Base-by-base conservation (phyloP, 345 rosid species). In the Raphanus raphanistrum region DNA sequence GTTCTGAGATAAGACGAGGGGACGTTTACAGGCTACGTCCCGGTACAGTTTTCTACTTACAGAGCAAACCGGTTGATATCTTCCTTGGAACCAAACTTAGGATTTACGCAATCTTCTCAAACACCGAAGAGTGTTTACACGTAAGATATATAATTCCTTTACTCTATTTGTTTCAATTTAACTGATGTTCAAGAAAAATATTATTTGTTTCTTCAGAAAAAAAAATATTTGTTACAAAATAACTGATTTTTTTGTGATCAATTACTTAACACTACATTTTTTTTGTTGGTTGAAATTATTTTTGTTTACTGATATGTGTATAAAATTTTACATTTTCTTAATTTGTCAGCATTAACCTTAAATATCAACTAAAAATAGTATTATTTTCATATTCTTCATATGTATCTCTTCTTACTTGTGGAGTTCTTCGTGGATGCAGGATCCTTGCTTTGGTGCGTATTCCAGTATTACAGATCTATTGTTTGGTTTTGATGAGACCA, bases 1-100 rank as follows among this genome's bases (percentile, higher is more conserved):
- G 78, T 17, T 29, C 86, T 17, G 68, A 85, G 55, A 62, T 95
- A 21, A 75, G 72, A 79, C 71, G 80, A 76, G 98, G 99, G 35
- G 99, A 92, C 69, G 72, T 91, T 0, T 88, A 75, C 50, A 85
- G 92, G 84, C 72, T 95, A 79, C 80, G 76, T 35, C 79, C 90
- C 3, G 99, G 98, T 74, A 76, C 91, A 4, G 75, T 89, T 55
- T 92, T 95, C 82, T 87, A 87, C 43, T 11, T 91, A 13, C 93
- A 88, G 50, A 90, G 96, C 80, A 72, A 79, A 79, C 69, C 79
- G 27, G 76, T 86, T 6, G 86, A 84, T 59, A 59, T 81, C 1
- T 86, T 90, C 31, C 77, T 88, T 7, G 79, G 80, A 48, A 76
- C 57, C 74, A 92, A 88, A 82, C 91, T 95, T 8, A 81, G 87